Evolutionary conservation across 2,329 filamentous ascomycete species (phyloP), one percentile per base, ranked within the genome.

Genomic region (Cercospora sp.): DNA sequence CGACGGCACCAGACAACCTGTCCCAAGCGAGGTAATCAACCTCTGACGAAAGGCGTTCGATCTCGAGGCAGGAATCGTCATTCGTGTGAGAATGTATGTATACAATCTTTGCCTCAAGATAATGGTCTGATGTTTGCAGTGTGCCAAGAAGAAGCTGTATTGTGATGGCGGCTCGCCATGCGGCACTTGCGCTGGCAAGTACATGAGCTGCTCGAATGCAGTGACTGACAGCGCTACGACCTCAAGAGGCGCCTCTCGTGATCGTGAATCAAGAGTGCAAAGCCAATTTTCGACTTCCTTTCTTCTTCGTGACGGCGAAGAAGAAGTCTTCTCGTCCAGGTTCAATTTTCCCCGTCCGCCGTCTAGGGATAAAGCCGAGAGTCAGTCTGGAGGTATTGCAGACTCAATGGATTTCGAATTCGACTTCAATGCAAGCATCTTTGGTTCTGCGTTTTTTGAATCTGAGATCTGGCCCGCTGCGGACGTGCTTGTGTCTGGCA

Each of bases 321-420:
- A 67, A 51, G 65, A 63, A n/a, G 60, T 67, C 7, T 67, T 67
- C 53, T 59, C 65, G 10, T 53, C 65, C 34, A 40, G 51, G 13
- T 67, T 67, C 61, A 67, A 67, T 18, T 67, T 67, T n/a, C 60
- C 65, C n/a, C 61, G 53, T 21, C 60, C 34, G n/a, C 49, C 51
- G 1, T 30, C n/a, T 5, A 45, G 51, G 28, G 26, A 57, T 6
- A 63, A 37, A 5, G 51, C 65, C 30, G 43, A 51, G 9, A 53
- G 37, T 34, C 12, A 18, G 13, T 24, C 32, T 21, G 37, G 53
- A 13, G 6, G 43, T 13, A 28, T 21, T 10, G 18, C 55, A 18
- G 32, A 34, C 7, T 49, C 30, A 18, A 34, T 43, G 34, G 65
- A 34, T 0, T 60, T 67, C 30, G 65, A 67, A 12, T 67, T 63